Percentiles rank a stretch among this genome's conserved stretches.
These are phyloP conservation scores for Trichosporon sp. DNA, from an alignment of 1,284 basidiomycete species.

Conservation along the genomic window DNA sequence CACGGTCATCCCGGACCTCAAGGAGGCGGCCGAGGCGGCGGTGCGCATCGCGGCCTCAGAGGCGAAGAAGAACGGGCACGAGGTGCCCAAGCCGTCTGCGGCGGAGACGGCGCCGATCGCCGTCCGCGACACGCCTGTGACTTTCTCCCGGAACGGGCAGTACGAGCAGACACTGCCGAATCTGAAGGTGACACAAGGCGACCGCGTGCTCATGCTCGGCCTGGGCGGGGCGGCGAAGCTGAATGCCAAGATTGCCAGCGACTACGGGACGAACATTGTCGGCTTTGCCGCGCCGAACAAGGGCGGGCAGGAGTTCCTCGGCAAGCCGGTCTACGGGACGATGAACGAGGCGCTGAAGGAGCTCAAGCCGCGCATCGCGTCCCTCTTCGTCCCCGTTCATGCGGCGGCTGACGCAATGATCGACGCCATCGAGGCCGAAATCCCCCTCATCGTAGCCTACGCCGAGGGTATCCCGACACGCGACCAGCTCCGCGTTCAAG, in stretches of 20 bases:
- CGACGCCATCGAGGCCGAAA: constrained; percentile 90
- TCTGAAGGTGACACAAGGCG: constrained; percentile 79
- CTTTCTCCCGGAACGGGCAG: constrained; percentile 44
- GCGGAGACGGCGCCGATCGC: not conserved
- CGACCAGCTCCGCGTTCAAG: constrained; percentile 59
- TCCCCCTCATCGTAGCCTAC: constrained; percentile 84
- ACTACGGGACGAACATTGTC: constrained; percentile 84
- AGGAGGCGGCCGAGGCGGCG: constrained; percentile 18
- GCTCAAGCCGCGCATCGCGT: constrained; percentile 18
- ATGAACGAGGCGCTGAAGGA: constrained; percentile 65
- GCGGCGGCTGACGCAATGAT: constrained; percentile 81
- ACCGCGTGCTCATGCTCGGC: constrained; percentile 80
- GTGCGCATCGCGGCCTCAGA: constrained; percentile 9
- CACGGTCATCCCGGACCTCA: constrained; percentile 18
- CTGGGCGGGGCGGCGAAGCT: constrained; percentile 21
- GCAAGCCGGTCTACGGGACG: constrained; percentile 80
- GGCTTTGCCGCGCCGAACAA: constrained; percentile 93
- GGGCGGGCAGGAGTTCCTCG: constrained; percentile 82
- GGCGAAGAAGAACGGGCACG: not conserved
- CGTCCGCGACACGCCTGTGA: constrained; percentile 6
- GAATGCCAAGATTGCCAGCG: constrained; percentile 14
- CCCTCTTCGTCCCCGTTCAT: constrained; percentile 16
- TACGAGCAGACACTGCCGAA: constrained; percentile 73
- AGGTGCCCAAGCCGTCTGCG: not conserved
- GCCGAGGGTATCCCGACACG: constrained; percentile 77